Percentiles rank a stretch among this genome's conserved stretches.
Conservation (phyloP, 1,284 basidiomycete genomes). For the Trichosporon inkin region DNA sequence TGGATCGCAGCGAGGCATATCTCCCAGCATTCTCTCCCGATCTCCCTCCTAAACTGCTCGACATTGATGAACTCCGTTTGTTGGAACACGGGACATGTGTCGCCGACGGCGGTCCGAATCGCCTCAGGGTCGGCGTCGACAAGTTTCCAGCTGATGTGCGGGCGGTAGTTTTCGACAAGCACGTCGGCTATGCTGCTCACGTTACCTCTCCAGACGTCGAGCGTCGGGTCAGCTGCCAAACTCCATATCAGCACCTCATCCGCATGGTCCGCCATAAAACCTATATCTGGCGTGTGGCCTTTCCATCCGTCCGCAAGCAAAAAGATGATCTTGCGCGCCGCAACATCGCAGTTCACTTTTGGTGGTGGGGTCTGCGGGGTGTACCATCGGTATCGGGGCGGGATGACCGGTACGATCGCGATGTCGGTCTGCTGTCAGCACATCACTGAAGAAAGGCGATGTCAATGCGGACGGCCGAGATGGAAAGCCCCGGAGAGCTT, state of each 20-base stretch:
- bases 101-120: neutral
- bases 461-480: neutral
- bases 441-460: neutral
- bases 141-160: neutral
- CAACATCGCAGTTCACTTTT: neutral
- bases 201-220: no score
- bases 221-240: neutral
- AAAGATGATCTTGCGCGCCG: neutral
- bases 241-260: neutral
- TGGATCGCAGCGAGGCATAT: neutral
- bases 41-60: neutral
- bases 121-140: neutral
- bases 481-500: neutral
- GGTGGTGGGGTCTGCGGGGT: neutral
- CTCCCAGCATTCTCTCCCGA: neutral
- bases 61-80: neutral
- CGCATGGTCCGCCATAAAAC: neutral
- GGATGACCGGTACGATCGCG: neutral
- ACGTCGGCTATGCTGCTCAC: neutral
- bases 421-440: neutral
- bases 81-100: neutral
- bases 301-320: neutral
- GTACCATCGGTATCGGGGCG: neutral
- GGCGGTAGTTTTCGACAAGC: neutral
- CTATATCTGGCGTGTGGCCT: neutral